Percentiles rank a stretch among this genome's conserved stretches.
phyloP scores from a whole-genome alignment of 768 basidiomycete genomes.

The Termitomyces sp. region DNA sequence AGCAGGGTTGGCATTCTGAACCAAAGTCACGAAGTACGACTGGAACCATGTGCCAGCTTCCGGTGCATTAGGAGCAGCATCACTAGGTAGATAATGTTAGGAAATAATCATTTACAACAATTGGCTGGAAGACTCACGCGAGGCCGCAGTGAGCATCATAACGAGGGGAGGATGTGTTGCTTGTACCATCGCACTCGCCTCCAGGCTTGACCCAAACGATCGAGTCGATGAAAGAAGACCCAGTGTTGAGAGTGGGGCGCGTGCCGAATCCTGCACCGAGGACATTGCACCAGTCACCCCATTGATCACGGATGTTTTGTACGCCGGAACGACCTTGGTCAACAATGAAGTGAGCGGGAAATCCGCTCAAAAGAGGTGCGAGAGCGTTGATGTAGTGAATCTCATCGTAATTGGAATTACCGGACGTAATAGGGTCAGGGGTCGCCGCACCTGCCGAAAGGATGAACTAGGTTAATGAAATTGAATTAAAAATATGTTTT shows the following conservation, averaged over 20 bases:
- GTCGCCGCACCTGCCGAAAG: slow-evolving; percentile 35
- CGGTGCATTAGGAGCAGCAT: slow-evolving; percentile 53
- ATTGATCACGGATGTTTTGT: slow-evolving; percentile 55
- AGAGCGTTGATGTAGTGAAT: slow-evolving; percentile 57
- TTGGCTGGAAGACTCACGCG: slow-evolving; percentile 32
- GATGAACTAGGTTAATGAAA: slow-evolving; percentile 21
- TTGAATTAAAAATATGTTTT: neutral
- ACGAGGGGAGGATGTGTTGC: slow-evolving; percentile 48
- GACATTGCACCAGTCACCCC: slow-evolving; percentile 74
- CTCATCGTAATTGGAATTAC: slow-evolving; percentile 61
- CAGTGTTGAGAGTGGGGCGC: slow-evolving; percentile 55
- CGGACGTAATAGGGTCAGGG: slow-evolving; percentile 61
- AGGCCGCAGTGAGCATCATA: slow-evolving; percentile 50
- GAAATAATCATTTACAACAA: neutral
- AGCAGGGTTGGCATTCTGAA: slow-evolving; percentile 50
- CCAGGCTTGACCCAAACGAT: slow-evolving; percentile 70
- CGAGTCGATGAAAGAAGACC: slow-evolving; percentile 51
- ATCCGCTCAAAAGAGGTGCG: slow-evolving; percentile 45
- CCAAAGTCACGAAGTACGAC: slow-evolving; percentile 58
- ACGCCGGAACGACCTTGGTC: slow-evolving; percentile 65
- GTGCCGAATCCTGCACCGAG: slow-evolving; percentile 61
- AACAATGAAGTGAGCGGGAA: slow-evolving; percentile 62
- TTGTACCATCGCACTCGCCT: slow-evolving; percentile 65
- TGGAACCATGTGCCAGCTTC: slow-evolving; percentile 71
- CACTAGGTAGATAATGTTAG: slow-evolving; percentile 28